Evolutionary conservation across 2,329 filamentous ascomycete species (phyloP).

Genomic region (Monilinia aucupariae): DNA sequence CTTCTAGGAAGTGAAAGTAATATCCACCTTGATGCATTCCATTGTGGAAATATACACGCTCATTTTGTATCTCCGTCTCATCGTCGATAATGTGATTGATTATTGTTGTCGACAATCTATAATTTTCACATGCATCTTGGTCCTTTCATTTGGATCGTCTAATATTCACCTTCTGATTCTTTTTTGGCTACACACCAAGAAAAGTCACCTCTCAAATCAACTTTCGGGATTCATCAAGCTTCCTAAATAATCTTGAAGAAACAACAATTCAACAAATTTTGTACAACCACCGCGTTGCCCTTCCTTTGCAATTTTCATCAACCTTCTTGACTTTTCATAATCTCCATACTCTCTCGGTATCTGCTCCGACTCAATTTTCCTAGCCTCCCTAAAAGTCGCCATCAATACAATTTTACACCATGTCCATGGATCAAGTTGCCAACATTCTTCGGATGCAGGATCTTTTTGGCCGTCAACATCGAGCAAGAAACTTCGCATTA

Average conservation of each 20-base stretch:
- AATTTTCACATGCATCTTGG: background rate
- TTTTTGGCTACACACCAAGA: background rate
- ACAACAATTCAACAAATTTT: background rate
- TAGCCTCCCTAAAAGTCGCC: background rate
- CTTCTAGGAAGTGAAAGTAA: background rate
- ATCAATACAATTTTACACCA: background rate
- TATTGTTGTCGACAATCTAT: background rate
- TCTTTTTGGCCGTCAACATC: background rate
- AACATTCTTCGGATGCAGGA: background rate
- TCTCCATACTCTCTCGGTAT: background rate
- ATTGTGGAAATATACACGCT: background rate
- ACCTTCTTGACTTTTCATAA: background rate
- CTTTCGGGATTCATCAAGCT: background rate
- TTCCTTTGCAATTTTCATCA: background rate
- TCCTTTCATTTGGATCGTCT: background rate
- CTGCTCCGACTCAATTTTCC: background rate
- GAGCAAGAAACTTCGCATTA: background rate
- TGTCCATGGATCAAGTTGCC: slow-evolving; percentile 3
- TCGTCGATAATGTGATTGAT: background rate
- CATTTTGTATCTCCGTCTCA: background rate
- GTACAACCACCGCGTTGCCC: background rate
- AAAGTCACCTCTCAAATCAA: background rate
- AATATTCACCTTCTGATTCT: background rate
- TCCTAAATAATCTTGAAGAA: background rate
- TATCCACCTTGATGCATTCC: background rate